Evolutionary conservation across 2,329 filamentous ascomycete genomes (phyloP), one percentile per base, ranked within the genome.

Genomic region (Aspergillus carbonarius): DNA sequence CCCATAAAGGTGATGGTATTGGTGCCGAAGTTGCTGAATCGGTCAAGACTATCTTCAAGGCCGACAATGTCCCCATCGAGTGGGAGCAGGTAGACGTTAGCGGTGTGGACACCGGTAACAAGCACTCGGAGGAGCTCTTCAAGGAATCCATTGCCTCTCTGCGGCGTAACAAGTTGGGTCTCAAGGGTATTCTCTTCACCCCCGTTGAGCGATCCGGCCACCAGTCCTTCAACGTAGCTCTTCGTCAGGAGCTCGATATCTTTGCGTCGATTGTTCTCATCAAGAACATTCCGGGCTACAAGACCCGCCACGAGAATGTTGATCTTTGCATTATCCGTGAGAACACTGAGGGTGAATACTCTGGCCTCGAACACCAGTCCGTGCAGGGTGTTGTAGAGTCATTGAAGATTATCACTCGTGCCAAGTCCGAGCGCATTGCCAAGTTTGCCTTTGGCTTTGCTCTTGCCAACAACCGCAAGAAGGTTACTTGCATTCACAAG

Each of bases 321-420:
- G 95, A 99, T 79, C 87, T 98, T 69, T 96, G 93, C 88, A 97
- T 99, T 81, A 97, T 99, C 81, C 95, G 95, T 82, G 95, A 99
- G 85, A 99, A 99, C 85, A 99, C 95, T 75, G 95, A 99, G 86
- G 95, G 95, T 75, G 95, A 99, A 85, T 99, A 99, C 86, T 97
- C 92, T 66, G 95, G 95, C 63, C 88, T 99, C 63, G 95, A 99
- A 86, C 95, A 99, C 84, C 93, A 98, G 85, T 96, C 92, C 64
- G 95, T 99, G 54, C 85, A 85, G 67, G 95, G 95, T 70, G 95
- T 99, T 70, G 95, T 99, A 70, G 95, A 99, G 84, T 97, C 93
- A 52, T 90, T 99, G 80, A 99, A 99, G 87, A 98, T 99, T 82
- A 98, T 99, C 82, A 99, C 95, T 68, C 92, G 93, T 72, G 92